phyloP scores from a whole-genome alignment of 1,139 yeast genomes.

The Taphrina populina region DNA sequence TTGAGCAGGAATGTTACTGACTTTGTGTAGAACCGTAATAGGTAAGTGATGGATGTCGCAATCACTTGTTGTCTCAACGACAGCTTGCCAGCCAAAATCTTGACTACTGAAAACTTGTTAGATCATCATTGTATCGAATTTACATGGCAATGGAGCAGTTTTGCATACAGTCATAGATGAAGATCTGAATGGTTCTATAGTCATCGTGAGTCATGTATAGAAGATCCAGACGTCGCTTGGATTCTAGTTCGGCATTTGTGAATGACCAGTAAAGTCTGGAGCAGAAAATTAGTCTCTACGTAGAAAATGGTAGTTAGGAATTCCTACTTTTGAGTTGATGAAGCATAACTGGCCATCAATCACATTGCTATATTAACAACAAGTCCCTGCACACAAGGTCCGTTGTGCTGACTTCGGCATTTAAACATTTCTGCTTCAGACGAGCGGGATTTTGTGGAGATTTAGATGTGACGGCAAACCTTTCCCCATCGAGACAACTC shows the following conservation, averaged over 20 bases:
- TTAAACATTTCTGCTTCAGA: no score
- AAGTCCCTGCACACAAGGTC: no score
- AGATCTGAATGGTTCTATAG: conserved; percentile 48
- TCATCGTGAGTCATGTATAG: conserved; percentile 35
- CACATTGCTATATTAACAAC: no score
- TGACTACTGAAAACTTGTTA: conserved; percentile 70
- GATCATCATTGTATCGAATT: conserved; percentile 52
- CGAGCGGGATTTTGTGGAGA: no score
- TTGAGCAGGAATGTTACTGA: conserved; percentile 48
- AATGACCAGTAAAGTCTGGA: conserved; percentile 58
- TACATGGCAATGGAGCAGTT: conserved; percentile 44
- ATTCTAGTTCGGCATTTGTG: conserved; percentile 52
- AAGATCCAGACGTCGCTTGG: conserved; percentile 45
- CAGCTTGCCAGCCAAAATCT: conserved; percentile 73
- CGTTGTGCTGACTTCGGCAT: no score
- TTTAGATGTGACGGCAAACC: no score
- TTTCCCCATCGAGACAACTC: no score
- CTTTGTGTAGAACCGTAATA: conserved; percentile 68
- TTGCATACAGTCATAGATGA: conserved; percentile 46
- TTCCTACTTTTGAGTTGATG: no score
- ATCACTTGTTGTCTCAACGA: conserved; percentile 77
- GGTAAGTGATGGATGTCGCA: conserved; percentile 84
- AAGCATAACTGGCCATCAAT: no score
- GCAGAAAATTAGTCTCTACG: no score
- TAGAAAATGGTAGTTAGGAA: no score